Evolutionary conservation across 2,329 filamentous ascomycete species (phyloP), one percentile per base, ranked within the genome.

Genomic region (Botrytis deweyae): DNA sequence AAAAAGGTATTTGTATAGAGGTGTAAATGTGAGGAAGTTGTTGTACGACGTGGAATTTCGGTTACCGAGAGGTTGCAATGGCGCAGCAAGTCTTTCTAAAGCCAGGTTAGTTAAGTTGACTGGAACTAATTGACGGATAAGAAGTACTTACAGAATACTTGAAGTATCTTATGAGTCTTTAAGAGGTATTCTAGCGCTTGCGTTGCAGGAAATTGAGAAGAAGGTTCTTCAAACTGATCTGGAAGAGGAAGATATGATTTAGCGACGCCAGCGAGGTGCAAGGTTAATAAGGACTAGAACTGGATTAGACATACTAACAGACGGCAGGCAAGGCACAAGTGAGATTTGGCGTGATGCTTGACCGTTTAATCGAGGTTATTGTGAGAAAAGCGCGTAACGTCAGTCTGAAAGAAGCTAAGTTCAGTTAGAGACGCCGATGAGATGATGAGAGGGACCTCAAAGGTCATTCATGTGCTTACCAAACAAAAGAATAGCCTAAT

Each of bases 291-390:
- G 1, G 14, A 20, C 8, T 10, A 20, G n/a, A 20, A 12, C 6
- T 7, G 18, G 22, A 20, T 6, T 6, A 25, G 20, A 38, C 2
- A 12, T 14, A 52, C 65, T 29, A 20, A 67, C 4, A 40, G n/a
- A 25, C 1, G 18, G 1, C 12, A 18, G 7, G 2, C 2, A 12
- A 5, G 12, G 3, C 9, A 4, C 14, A 52, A 29, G 6, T 25
- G 22, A 4, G 1, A n/a, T 4, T 18, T 25, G 42, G 14, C 1
- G 36, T 55, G 14, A 1, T 42, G 2, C 20, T 29, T 14, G 16
- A 12, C 14, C 36, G 9, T 42, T 25, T 14, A 10, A 18, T 40
- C 3, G 9, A 7, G 4, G 12, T 5, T 1, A 3, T 29, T 7
- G 36, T 9, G 9, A 29, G 33, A 29, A 5, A 38, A 22, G 22